These are phyloP conservation scores for Fallopia convolvulus DNA, from an alignment of 148 eudicot genomes.

Conservation along the genomic window DNA sequence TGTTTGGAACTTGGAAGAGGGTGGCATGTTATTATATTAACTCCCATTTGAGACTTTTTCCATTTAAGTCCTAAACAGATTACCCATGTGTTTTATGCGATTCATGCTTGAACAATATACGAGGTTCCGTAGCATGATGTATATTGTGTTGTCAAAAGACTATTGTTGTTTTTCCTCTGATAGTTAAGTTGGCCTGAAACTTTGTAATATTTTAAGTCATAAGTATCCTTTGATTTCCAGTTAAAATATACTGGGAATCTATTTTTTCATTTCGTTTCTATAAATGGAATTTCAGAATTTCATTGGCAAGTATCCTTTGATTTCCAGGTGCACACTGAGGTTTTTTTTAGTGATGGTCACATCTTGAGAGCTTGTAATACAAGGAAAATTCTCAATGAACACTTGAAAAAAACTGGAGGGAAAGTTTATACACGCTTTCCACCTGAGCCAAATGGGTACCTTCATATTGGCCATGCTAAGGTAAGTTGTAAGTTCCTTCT, in stretches of 20 bases:
- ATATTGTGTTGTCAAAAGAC: neutral
- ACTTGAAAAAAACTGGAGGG: constrained; percentile 68
- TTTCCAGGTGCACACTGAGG: constrained; percentile 87
- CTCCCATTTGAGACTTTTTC: neutral
- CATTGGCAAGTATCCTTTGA: constrained; percentile 7
- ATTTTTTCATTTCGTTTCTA: neutral
- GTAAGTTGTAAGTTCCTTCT: constrained; percentile 24
- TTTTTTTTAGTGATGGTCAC: constrained; percentile 67
- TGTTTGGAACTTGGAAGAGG: neutral
- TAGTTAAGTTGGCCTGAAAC: neutral
- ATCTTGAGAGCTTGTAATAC: constrained; percentile 80
- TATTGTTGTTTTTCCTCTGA: neutral
- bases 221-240: neutral
- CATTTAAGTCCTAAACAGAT: neutral
- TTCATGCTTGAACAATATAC: neutral
- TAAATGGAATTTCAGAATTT: neutral
- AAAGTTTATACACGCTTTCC: constrained; percentile 92
- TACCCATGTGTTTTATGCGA: neutral
- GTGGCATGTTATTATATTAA: neutral
- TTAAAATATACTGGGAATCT: neutral
- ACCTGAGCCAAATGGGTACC: constrained; percentile 97
- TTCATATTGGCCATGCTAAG: constrained; percentile 99
- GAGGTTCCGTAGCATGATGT: neutral
- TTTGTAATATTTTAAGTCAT: neutral
- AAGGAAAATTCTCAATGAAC: constrained; percentile 65